Evolutionary conservation across 2,329 filamentous ascomycete genomes (phyloP).

Genomic region (Clonostachys chloroleuca): DNA sequence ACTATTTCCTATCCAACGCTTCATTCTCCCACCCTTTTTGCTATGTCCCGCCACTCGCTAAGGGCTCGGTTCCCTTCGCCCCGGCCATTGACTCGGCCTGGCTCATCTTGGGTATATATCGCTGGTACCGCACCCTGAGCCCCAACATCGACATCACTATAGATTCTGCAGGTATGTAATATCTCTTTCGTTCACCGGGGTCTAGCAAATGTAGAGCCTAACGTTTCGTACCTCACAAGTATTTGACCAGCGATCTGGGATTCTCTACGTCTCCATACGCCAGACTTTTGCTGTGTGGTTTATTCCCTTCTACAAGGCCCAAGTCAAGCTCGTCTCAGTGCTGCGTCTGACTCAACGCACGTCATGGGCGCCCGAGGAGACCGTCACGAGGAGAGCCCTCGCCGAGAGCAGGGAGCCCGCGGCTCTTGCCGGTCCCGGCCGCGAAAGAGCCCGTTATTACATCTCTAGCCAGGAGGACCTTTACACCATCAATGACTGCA

Average conservation of each 20-base stretch:
- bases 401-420: conserved; percentile 6
- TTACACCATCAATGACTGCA: conserved; percentile 72
- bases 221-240: conserved; percentile 32
- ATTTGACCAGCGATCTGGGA: conserved; percentile 59
- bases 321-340: conserved; percentile 64
- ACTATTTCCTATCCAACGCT: conserved; percentile 70
- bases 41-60: conserved; percentile 53
- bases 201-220: background rate
- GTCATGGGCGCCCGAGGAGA: conserved; percentile 14
- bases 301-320: conserved; percentile 68
- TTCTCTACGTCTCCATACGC: conserved; percentile 69
- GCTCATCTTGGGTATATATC: conserved; percentile 66
- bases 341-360: conserved; percentile 51
- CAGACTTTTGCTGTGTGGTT: conserved; percentile 78
- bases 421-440: conserved; percentile 7
- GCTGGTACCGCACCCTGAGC: conserved; percentile 81
- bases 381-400: background rate
- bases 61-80: conserved; percentile 31
- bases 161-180: conserved; percentile 44
- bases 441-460: conserved; percentile 48
- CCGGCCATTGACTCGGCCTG: conserved; percentile 55
- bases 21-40: conserved; percentile 78
- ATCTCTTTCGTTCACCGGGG: background rate
- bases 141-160: conserved; percentile 67
- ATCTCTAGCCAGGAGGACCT: conserved; percentile 76